phyloP scores from a whole-genome alignment of 139 green algal genomes.

The Chlamydomonas sp. region DNA sequence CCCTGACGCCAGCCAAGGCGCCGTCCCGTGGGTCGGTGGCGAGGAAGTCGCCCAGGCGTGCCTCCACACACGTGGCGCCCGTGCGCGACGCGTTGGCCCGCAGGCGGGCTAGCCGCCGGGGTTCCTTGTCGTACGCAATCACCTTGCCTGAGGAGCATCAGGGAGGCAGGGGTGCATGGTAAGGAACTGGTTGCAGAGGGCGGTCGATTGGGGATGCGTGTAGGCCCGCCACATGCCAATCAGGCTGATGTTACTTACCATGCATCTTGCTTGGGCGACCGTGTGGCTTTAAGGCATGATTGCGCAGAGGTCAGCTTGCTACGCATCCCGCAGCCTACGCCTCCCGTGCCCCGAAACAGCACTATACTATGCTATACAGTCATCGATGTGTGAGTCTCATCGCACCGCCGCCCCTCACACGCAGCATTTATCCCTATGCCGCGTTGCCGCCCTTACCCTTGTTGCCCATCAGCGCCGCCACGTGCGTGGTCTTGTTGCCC shows the following conservation, averaged over 20 bases:
- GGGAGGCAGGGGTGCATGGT: background rate
- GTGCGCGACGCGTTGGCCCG: slow-evolving; percentile 62
- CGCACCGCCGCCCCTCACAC: too few relatives aligned
- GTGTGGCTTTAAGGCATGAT: too few relatives aligned
- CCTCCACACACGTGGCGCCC: slow-evolving; percentile 65
- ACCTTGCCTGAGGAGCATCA: slow-evolving; percentile 61
- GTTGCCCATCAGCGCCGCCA: slow-evolving; percentile 78
- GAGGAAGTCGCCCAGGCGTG: slow-evolving; percentile 84
- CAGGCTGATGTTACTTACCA: background rate
- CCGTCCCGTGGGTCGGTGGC: slow-evolving; percentile 61
- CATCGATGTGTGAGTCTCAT: too few relatives aligned
- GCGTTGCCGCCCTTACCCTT: background rate
- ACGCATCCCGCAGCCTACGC: too few relatives aligned
- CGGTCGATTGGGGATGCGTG: background rate
- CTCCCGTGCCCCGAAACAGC: too few relatives aligned
- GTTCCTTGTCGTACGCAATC: slow-evolving; percentile 89
- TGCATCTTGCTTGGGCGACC: too few relatives aligned
- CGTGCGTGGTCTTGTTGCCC: slow-evolving; percentile 98
- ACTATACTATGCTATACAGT: too few relatives aligned
- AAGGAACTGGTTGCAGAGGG: too few relatives aligned
- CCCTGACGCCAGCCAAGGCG: slow-evolving; percentile 74
- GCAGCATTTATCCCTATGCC: background rate
- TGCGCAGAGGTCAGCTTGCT: too few relatives aligned
- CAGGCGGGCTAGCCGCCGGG: slow-evolving; percentile 75
- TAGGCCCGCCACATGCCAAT: background rate